These are phyloP conservation scores for Vitis rotundifolia DNA, from an alignment of 164 flowering plant species.

Conservation along the genomic window DNA sequence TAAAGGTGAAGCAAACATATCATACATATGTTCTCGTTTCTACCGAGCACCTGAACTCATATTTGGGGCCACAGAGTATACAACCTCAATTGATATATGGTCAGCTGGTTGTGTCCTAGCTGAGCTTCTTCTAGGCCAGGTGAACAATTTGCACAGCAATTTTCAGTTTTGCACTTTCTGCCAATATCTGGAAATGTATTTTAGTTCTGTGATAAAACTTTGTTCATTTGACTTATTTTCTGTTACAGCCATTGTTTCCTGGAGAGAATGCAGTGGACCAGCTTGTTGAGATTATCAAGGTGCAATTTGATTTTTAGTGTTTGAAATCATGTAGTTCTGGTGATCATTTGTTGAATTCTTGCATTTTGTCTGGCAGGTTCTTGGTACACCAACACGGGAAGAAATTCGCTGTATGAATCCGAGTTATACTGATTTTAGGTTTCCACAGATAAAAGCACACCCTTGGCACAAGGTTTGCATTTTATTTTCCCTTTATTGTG, in stretches of 20 bases:
- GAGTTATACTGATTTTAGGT: conserved; percentile 61
- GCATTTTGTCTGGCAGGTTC: conserved; percentile 41
- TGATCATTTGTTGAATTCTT: neutral
- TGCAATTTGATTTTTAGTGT: conserved; percentile 7
- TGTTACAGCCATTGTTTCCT: conserved; percentile 58
- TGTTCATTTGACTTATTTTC: neutral
- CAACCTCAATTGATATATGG: conserved; percentile 69
- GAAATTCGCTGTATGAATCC: conserved; percentile 80
- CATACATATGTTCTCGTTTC: conserved; percentile 70
- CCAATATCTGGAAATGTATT: too few species aligned
- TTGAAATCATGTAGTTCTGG: neutral
- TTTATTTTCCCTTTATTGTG: neutral
- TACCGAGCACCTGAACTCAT: conserved; percentile 74
- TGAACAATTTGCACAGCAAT: conserved; percentile 4
- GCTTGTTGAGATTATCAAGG: conserved; percentile 75
- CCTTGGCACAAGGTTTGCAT: conserved; percentile 71
- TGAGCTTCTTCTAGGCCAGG: conserved; percentile 75
- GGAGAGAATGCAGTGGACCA: conserved; percentile 79
- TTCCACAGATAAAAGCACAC: conserved; percentile 73
- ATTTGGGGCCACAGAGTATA: conserved; percentile 71
- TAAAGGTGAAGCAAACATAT: conserved; percentile 63
- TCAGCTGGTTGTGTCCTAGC: conserved; percentile 79
- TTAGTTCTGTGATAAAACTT: too few species aligned
- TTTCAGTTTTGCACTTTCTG: neutral
- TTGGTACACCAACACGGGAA: conserved; percentile 75